Conservation (phyloP, 1,284 basidiomycete genomes). For the Ceratobasidium sp. region DNA sequence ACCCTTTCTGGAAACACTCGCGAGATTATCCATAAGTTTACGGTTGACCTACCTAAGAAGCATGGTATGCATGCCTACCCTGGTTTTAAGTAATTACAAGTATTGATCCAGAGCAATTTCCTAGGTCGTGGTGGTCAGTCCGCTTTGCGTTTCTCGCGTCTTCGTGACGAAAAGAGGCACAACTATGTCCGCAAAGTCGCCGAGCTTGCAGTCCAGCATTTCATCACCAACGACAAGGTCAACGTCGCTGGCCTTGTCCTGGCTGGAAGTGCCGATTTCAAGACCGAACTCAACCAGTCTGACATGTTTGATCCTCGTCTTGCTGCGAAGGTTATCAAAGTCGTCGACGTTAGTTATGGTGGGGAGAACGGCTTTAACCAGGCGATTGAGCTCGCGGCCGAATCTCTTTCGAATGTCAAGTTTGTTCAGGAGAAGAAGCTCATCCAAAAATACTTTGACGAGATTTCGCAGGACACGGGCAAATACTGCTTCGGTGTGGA, state of each 20-base stretch:
- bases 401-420: conserved; percentile 97
- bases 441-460: conserved; percentile 98
- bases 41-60: conserved; percentile 99
- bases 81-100: not conserved
- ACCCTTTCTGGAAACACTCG: conserved; percentile 97
- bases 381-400: conserved; percentile 96
- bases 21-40: conserved; percentile 97
- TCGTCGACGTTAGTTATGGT: conserved; percentile 98
- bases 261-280: conserved; percentile 98
- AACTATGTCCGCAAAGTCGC: conserved; percentile 99
- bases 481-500: conserved; percentile 99
- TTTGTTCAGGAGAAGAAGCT: conserved; percentile 99
- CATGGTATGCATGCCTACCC: conserved; percentile 59
- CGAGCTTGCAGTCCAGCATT: conserved; percentile 96
- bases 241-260: conserved; percentile 98
- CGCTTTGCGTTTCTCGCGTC: conserved; percentile 98
- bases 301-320: conserved; percentile 96
- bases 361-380: conserved; percentile 99
- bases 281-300: conserved; percentile 94
- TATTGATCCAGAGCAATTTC: not conserved
- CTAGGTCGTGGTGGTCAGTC: conserved; percentile 96
- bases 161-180: conserved; percentile 98
- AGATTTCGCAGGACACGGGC: conserved; percentile 97
- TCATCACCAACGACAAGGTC: conserved; percentile 97
- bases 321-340: conserved; percentile 90